phyloP scores from a whole-genome alignment of 2,329 filamentous ascomycete species.

The Trichoderma atrobrunneum region DNA sequence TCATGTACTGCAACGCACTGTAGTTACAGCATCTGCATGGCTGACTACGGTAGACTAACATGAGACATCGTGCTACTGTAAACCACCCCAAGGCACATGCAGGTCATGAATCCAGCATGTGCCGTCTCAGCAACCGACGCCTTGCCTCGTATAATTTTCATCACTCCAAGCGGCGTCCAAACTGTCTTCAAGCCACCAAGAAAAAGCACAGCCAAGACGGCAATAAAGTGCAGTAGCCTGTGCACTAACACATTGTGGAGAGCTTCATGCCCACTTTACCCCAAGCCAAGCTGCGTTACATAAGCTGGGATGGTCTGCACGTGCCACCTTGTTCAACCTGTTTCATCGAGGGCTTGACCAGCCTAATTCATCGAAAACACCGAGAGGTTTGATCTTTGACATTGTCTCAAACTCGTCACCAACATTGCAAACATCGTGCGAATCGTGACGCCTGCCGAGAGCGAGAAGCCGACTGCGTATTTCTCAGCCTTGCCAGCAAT shows the following conservation, averaged over 20 bases:
- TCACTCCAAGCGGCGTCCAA: background rate
- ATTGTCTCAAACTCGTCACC: background rate
- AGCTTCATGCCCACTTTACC: background rate
- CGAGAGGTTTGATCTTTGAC: background rate
- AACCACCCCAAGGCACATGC: background rate
- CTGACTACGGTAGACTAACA: background rate
- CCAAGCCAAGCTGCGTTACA: slow-evolving; percentile 1
- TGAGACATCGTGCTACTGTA: background rate
- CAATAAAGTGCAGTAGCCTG: background rate
- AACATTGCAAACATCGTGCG: background rate
- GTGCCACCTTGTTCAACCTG: slow-evolving; percentile 9
- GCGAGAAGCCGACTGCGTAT: background rate
- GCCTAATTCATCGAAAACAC: slow-evolving; percentile 5
- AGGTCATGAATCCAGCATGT: background rate
- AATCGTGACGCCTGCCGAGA: background rate
- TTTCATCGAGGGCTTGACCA: background rate
- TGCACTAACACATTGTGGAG: background rate
- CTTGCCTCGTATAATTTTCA: background rate
- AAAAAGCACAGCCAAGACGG: background rate
- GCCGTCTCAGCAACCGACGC: background rate
- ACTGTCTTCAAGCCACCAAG: background rate
- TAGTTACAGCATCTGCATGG: background rate
- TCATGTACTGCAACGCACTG: background rate
- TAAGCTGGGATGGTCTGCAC: slow-evolving; percentile 10
- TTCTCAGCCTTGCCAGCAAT: background rate